Evolutionary conservation across 2,329 filamentous ascomycete species (phyloP).

Genomic region (Conoideocrella luteorostrata): DNA sequence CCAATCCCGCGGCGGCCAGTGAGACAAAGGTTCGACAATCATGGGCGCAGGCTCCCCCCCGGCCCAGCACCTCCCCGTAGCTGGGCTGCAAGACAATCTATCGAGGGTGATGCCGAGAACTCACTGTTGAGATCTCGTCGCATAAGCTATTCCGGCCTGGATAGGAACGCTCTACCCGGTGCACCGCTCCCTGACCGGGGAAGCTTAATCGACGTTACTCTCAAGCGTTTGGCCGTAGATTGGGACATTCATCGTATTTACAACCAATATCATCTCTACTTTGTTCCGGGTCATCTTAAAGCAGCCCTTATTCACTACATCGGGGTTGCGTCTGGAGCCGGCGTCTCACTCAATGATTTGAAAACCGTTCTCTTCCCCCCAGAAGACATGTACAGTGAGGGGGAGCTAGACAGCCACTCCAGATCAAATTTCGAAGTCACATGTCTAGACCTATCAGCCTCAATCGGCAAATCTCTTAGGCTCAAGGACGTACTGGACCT

Average conservation of each 20-base stretch:
- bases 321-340: slow-evolving; percentile 35
- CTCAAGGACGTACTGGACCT: slow-evolving; percentile 47
- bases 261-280: slow-evolving; percentile 50
- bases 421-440: slow-evolving; percentile 31
- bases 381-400: slow-evolving; percentile 18
- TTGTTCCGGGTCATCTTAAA: slow-evolving; percentile 47
- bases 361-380: slow-evolving; percentile 36
- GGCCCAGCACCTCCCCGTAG: slow-evolving; percentile 54
- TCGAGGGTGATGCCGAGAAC: slow-evolving; percentile 10
- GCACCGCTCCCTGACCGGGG: slow-evolving; percentile 34
- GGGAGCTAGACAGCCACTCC: slow-evolving; percentile 19
- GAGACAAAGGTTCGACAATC: slow-evolving; percentile 35
- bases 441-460: slow-evolving; percentile 48
- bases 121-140: slow-evolving; percentile 15
- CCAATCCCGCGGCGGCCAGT: slow-evolving; percentile 41
- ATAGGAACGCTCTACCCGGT: slow-evolving; percentile 35
- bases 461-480: slow-evolving; percentile 42
- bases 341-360: slow-evolving; percentile 45
- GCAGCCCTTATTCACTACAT: slow-evolving; percentile 46
- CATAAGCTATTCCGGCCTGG: slow-evolving; percentile 14
- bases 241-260: slow-evolving; percentile 52
- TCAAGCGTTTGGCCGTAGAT: slow-evolving; percentile 44
- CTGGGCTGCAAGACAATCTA: slow-evolving; percentile 35
- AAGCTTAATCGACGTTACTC: slow-evolving; percentile 45
- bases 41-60: slow-evolving; percentile 46